Percentiles rank a stretch among this genome's conserved stretches.
Conservation (phyloP, 2,329 filamentous ascomycete species). For the Sporothrix phasma region DNA sequence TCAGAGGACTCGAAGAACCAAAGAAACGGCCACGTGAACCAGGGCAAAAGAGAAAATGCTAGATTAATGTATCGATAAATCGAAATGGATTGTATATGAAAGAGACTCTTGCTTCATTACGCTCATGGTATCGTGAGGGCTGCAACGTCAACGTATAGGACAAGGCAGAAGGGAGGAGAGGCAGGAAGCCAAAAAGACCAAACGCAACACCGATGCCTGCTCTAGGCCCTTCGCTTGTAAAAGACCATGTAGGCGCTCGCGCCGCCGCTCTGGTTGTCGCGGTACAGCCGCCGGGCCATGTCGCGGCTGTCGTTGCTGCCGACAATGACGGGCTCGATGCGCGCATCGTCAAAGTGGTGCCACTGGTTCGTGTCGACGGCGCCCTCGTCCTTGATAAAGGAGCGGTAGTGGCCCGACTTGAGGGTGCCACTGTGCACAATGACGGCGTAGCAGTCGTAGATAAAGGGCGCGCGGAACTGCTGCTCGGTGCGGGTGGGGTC, state of each 20-base stretch:
- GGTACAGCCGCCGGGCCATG: constrained; percentile 19
- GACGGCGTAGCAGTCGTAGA: constrained; percentile 80
- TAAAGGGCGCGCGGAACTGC: constrained; percentile 45
- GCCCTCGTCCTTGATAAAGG: constrained; percentile 52
- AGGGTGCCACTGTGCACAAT: constrained; percentile 65
- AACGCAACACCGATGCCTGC: neutral
- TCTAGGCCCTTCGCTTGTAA: constrained; percentile 16
- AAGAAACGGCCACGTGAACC: neutral
- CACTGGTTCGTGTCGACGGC: constrained; percentile 28
- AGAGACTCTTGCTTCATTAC: constrained; percentile 1
- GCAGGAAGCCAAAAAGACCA: neutral
- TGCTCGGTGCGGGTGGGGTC: constrained; percentile 22
- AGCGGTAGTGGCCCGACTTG: constrained; percentile 70
- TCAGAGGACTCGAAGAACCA: neutral
- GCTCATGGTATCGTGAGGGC: constrained; percentile 11
- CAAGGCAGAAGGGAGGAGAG: neutral
- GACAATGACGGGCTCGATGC: constrained; percentile 19
- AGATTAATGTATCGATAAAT: no score
- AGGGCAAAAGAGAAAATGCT: neutral
- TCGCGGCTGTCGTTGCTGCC: constrained; percentile 20
- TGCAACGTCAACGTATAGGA: neutral
- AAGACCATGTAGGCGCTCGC: constrained; percentile 21
- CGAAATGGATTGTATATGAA: neutral
- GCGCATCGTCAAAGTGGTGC: constrained; percentile 40
- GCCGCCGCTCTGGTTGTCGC: constrained; percentile 13